phyloP scores from a whole-genome alignment of 2,329 filamentous ascomycete genomes.

The Dryadomyces quercivorus region DNA sequence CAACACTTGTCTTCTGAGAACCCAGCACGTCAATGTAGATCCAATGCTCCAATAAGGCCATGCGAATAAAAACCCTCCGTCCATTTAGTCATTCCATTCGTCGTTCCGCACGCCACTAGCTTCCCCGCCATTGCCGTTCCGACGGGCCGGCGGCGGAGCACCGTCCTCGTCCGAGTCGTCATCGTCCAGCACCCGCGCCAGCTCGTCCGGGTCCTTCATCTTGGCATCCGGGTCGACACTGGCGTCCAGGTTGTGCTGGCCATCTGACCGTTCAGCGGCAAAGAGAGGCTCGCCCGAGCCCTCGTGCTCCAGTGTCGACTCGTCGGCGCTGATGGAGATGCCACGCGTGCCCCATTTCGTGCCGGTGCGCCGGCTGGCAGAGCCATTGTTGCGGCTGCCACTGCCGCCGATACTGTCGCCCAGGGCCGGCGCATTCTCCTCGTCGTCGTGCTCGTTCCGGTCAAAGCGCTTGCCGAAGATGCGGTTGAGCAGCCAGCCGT shows the following conservation, averaged over 20 bases:
- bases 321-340: constrained; percentile 55
- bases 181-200: constrained; percentile 45
- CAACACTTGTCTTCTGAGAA: neutral
- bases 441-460: constrained; percentile 36
- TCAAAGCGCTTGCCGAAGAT: constrained; percentile 55
- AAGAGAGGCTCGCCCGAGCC: constrained; percentile 20
- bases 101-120: constrained; percentile 13
- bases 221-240: constrained; percentile 48
- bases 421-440: constrained; percentile 43
- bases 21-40: neutral
- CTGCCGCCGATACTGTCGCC: constrained; percentile 19
- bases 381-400: constrained; percentile 30
- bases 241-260: constrained; percentile 31
- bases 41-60: neutral
- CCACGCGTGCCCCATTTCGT: constrained; percentile 53
- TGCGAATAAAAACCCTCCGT: neutral
- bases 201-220: constrained; percentile 55
- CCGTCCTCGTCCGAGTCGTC: constrained; percentile 36
- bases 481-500: constrained; percentile 71
- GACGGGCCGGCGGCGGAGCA: constrained; percentile 5
- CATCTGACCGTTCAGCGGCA: constrained; percentile 19
- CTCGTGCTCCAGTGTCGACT: constrained; percentile 41
- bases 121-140: neutral
- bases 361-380: constrained; percentile 46
- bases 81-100: constrained; percentile 12